A percentile compares a stretch with the other conserved stretches of the same genome.
These are phyloP conservation scores for Nadsonia starkeyi-henricii DNA, from an alignment of 1,139 yeast species.

Conservation along the genomic window DNA sequence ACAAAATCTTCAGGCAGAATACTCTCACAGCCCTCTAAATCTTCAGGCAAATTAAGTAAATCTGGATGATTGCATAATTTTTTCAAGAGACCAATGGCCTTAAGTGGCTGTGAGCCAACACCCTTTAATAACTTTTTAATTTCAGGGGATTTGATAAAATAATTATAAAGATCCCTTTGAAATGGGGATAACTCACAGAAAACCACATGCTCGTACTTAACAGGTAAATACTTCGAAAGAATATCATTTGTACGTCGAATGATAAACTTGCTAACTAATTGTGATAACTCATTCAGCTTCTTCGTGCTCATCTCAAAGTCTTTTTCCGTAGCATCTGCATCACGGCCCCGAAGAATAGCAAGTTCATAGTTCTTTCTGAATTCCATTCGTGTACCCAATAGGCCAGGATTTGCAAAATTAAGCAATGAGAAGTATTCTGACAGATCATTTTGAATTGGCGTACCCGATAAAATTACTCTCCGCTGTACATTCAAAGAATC, in stretches of 20 bases:
- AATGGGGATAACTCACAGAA: slow-evolving; percentile 74
- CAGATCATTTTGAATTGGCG: slow-evolving; percentile 93
- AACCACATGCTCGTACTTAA: slow-evolving; percentile 90
- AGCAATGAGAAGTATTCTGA: slow-evolving; percentile 87
- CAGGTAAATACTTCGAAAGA: slow-evolving; percentile 81
- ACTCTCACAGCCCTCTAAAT: slow-evolving; percentile 51
- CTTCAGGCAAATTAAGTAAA: slow-evolving; percentile 59
- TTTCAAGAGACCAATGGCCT: slow-evolving; percentile 78
- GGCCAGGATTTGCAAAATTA: slow-evolving; percentile 90
- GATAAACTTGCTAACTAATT: slow-evolving; percentile 74
- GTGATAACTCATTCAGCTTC: slow-evolving; percentile 58
- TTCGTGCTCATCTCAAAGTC: slow-evolving; percentile 61
- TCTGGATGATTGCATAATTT: slow-evolving; percentile 93
- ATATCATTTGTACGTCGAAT: slow-evolving; percentile 94
- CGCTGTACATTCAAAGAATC: slow-evolving; percentile 72
- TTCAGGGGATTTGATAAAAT: slow-evolving; percentile 71
- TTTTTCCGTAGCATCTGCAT: slow-evolving; percentile 75
- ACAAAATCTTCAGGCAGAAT: slow-evolving; percentile 66
- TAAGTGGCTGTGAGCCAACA: slow-evolving; percentile 67
- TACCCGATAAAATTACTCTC: slow-evolving; percentile 87
- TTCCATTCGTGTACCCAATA: slow-evolving; percentile 70
- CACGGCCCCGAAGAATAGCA: slow-evolving; percentile 72
- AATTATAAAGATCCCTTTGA: slow-evolving; percentile 57
- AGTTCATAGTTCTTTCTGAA: slow-evolving; percentile 77
- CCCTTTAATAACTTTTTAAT: slow-evolving; percentile 59